Conservation (phyloP, 345 rosid species). For the Raphanus sativus region DNA sequence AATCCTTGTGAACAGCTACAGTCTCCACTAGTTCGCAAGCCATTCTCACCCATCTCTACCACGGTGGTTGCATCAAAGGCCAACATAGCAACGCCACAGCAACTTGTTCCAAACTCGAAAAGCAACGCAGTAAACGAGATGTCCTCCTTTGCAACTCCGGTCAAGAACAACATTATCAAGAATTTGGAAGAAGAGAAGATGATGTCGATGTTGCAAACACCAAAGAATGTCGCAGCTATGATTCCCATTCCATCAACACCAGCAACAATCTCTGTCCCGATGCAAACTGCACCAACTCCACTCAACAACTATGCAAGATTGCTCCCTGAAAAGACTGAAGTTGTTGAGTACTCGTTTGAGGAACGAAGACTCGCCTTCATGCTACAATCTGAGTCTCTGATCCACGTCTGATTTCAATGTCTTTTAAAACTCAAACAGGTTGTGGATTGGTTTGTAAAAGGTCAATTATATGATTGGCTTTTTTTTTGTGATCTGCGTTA, state of each 20-base stretch:
- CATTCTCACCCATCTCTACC: constrained; percentile 78
- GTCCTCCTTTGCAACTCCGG: constrained; percentile 46
- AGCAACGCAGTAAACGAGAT: not conserved
- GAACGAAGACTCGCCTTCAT: constrained; percentile 82
- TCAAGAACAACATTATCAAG: constrained; percentile 38
- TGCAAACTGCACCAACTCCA: constrained; percentile 86
- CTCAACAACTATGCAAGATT: constrained; percentile 16
- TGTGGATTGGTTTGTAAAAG: constrained; percentile 27
- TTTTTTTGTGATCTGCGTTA: constrained; percentile 29
- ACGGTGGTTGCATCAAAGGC: constrained; percentile 51
- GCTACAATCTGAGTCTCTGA: constrained; percentile 49
- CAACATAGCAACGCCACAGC: constrained; percentile 33
- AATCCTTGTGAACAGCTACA: constrained; percentile 53
- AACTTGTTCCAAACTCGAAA: constrained; percentile 21
- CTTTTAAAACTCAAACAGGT: constrained; percentile 20
- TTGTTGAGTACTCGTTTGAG: constrained; percentile 79
- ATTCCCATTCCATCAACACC: constrained; percentile 61
- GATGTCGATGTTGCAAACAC: constrained; percentile 48
- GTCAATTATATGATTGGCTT: constrained; percentile 65
- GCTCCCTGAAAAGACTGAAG: constrained; percentile 40
- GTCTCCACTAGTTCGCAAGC: constrained; percentile 74
- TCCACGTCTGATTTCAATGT: constrained; percentile 48
- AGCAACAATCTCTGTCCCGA: constrained; percentile 64
- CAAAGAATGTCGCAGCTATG: constrained; percentile 43
- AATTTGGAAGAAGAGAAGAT: constrained; percentile 54